phyloP scores from a whole-genome alignment of 495 filamentous ascomycete genomes.

The Penicillium manginii region DNA sequence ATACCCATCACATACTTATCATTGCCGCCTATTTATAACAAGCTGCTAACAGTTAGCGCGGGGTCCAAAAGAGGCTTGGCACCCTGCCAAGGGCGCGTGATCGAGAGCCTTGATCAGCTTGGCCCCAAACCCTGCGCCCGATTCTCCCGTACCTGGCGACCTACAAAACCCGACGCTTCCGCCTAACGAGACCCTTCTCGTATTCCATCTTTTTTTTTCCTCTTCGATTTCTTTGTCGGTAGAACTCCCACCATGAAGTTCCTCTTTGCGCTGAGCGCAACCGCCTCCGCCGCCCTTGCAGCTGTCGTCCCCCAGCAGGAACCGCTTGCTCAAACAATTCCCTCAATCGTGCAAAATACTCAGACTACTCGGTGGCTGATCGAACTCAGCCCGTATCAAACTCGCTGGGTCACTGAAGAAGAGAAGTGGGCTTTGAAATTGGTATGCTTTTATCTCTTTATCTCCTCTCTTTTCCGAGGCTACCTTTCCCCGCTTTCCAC shows the following conservation, averaged over 20 bases:
- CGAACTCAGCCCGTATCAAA: conserved; percentile 85
- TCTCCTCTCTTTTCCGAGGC: background rate
- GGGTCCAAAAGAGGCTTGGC: conserved; percentile 31
- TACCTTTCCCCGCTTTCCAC: background rate
- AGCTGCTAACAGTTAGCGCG: conserved; percentile 17
- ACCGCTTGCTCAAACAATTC: conserved; percentile 27
- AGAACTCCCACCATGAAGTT: conserved; percentile 35
- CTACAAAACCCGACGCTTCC: conserved; percentile 16
- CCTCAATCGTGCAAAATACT: conserved; percentile 34
- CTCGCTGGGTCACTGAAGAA: conserved; percentile 85
- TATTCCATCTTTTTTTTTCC: background rate
- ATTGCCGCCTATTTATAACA: conserved; percentile 19
- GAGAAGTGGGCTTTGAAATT: conserved; percentile 90
- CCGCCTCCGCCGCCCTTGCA: conserved; percentile 35
- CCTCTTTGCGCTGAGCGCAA: conserved; percentile 38
- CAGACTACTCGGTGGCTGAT: conserved; percentile 68
- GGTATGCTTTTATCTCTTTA: conserved; percentile 52
- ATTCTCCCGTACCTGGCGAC: conserved; percentile 8
- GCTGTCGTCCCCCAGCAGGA: conserved; percentile 44
- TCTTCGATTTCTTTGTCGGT: background rate
- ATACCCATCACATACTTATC: background rate
- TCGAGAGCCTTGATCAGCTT: conserved; percentile 7
- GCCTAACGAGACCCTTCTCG: background rate
- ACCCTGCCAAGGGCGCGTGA: conserved; percentile 15
- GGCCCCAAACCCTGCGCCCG: conserved; percentile 10